Percentiles rank a stretch among this genome's conserved stretches.
Conservation (phyloP, 75 land plant species). For the Pinus taeda region DNA sequence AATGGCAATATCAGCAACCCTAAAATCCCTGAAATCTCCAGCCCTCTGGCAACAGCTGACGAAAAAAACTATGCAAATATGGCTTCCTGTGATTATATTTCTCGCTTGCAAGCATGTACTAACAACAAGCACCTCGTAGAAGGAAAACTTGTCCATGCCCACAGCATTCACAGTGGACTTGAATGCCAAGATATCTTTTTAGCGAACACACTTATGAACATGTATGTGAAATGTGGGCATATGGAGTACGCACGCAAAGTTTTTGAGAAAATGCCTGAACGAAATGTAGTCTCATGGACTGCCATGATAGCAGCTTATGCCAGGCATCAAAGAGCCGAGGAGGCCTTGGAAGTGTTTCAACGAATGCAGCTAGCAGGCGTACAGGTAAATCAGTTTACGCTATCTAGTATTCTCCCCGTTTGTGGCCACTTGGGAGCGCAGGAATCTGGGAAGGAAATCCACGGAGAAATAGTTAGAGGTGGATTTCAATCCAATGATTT, state of each 20-base stretch:
- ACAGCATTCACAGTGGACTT: conserved; percentile 23
- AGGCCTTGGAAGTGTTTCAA: conserved; percentile 40
- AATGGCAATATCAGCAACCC: too few relatives aligned
- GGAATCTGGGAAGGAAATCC: conserved; percentile 6
- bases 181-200: conserved; percentile 39
- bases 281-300: conserved; percentile 61
- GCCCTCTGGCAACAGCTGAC: too few relatives aligned
- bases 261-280: conserved; percentile 38
- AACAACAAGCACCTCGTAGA: conserved; percentile 29
- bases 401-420: neutral
- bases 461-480: neutral
- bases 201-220: conserved; percentile 43
- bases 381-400: too few relatives aligned
- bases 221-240: conserved; percentile 57
- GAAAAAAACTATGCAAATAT: too few relatives aligned
- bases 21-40: too few relatives aligned
- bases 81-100: conserved; percentile 19
- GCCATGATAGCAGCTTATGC: conserved; percentile 66
- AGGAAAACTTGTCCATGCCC: conserved; percentile 54
- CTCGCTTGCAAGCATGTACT: conserved; percentile 52
- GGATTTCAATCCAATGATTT: neutral
- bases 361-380: too few relatives aligned
- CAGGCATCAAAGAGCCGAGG: conserved; percentile 41
- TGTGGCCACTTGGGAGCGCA: neutral
- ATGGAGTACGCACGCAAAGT: conserved; percentile 32